Percentiles rank a stretch among this genome's conserved stretches.
phyloP scores from a whole-genome alignment of 2,329 filamentous ascomycete species.

The Colletotrichum cuscutae region DNA sequence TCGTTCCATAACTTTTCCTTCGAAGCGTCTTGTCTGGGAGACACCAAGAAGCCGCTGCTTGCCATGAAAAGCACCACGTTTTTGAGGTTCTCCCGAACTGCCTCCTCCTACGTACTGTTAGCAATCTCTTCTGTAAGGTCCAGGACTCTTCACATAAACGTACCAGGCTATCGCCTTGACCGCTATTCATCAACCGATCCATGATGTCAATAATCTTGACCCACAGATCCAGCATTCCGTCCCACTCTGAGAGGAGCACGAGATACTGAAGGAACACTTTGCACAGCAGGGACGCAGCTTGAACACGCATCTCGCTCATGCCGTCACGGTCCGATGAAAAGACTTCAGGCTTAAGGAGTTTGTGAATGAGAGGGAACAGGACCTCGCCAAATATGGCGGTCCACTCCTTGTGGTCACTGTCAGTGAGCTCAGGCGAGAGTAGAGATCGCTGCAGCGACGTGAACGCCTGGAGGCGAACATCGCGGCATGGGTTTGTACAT shows the following conservation, averaged over 20 bases:
- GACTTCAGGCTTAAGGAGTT: constrained; percentile 91
- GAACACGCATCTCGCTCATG: constrained; percentile 95
- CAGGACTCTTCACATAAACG: constrained; percentile 45
- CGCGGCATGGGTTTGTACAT: constrained; percentile 93
- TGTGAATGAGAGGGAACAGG: constrained; percentile 88
- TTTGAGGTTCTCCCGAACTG: constrained; percentile 93
- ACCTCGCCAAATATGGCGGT: constrained; percentile 95
- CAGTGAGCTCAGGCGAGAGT: constrained; percentile 84
- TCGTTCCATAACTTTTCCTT: constrained; percentile 70
- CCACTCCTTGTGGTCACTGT: constrained; percentile 90
- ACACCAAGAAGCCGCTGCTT: constrained; percentile 84
- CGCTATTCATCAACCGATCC: constrained; percentile 95
- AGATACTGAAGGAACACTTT: constrained; percentile 97
- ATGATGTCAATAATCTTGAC: constrained; percentile 91
- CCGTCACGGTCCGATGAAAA: constrained; percentile 90
- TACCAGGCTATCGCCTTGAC: constrained; percentile 89
- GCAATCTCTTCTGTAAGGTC: neutral
- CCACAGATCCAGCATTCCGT: constrained; percentile 93
- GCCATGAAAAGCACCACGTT: constrained; percentile 97
- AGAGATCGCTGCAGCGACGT: constrained; percentile 86
- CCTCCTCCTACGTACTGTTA: constrained; percentile 77
- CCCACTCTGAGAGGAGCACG: constrained; percentile 83
- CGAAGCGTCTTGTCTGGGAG: constrained; percentile 68
- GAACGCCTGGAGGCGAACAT: constrained; percentile 90
- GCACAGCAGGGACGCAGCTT: constrained; percentile 89